Percentiles rank a stretch among this genome's conserved stretches.
These are phyloP conservation scores for Wickerhamiella infanticola DNA, from an alignment of 1,139 yeast species.

Conservation along the genomic window DNA sequence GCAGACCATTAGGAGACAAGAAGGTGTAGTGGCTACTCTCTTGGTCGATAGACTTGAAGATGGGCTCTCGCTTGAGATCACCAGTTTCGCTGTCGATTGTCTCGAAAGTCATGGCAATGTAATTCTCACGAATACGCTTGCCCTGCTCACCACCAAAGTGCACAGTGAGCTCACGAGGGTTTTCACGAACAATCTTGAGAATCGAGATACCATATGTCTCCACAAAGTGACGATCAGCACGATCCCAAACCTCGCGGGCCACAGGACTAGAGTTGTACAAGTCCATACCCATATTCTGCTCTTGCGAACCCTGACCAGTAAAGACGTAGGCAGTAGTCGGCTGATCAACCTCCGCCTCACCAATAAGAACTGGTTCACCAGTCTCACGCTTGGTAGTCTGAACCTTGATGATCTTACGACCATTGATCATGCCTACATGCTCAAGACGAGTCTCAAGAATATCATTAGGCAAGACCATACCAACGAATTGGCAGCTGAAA, in stretches of 20 bases:
- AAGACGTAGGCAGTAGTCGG: conserved; percentile 93
- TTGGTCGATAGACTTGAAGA: conserved; percentile 80
- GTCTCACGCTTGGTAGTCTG: conserved; percentile 76
- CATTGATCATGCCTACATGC: conserved; percentile 97
- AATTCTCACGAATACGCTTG: conserved; percentile 85
- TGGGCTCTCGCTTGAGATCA: conserved; percentile 74
- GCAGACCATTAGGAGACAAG: conserved; percentile 84
- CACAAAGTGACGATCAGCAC: conserved; percentile 87
- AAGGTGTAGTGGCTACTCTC: conserved; percentile 74
- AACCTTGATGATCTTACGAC: conserved; percentile 91
- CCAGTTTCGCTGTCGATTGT: conserved; percentile 70
- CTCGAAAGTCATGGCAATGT: conserved; percentile 94
- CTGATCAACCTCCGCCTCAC: conserved; percentile 98
- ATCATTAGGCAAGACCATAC: conserved; percentile 96
- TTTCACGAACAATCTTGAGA: conserved; percentile 84
- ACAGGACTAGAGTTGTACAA: conserved; percentile 79
- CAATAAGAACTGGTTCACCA: conserved; percentile 59
- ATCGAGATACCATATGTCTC: conserved; percentile 94
- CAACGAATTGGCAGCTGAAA: conserved; percentile 77
- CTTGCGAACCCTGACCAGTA: conserved; percentile 99
- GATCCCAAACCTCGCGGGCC: conserved; percentile 94
- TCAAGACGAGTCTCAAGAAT: conserved; percentile 74
- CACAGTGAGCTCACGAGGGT: conserved; percentile 87
- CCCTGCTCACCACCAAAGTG: conserved; percentile 98
- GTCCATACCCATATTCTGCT: conserved; percentile 99